These are phyloP conservation scores for Corymbia calophylla DNA, from an alignment of 441 rosid genomes.

Conservation along the genomic window DNA sequence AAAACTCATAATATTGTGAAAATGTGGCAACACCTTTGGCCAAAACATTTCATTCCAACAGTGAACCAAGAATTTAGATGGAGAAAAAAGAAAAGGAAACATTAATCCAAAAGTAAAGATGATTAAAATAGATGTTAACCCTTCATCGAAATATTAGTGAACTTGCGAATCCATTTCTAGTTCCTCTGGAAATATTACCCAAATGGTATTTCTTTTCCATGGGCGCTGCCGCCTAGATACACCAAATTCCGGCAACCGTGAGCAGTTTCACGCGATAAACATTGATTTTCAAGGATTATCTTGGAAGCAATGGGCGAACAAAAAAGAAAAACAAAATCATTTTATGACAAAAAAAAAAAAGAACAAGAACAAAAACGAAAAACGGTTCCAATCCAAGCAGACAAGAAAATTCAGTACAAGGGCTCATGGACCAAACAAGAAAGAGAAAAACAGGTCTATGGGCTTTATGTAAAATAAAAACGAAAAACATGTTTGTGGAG, in stretches of 20 bases:
- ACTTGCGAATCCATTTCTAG: no score
- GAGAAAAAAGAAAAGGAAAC: background rate
- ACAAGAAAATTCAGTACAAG: background rate
- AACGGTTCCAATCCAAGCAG: background rate
- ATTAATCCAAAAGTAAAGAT: background rate
- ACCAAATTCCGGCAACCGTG: rapidly evolving
- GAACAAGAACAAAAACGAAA: background rate
- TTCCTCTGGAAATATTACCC: no score
- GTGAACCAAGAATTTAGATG: background rate
- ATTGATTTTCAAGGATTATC: background rate
- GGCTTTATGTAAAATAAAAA: background rate
- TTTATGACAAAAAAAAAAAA: no score
- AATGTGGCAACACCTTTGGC: background rate
- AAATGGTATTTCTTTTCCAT: no score
- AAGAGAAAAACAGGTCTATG: background rate
- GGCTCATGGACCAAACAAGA: background rate
- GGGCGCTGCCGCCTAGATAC: background rate
- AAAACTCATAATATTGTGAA: background rate
- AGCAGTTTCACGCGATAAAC: background rate
- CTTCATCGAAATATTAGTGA: background rate
- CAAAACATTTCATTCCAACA: background rate
- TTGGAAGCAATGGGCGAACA: background rate
- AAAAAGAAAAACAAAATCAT: no score
- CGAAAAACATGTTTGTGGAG: background rate
- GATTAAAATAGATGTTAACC: background rate